phyloP scores from a whole-genome alignment of 306 rosid species.

The Glycyrrhiza uralensis region DNA sequence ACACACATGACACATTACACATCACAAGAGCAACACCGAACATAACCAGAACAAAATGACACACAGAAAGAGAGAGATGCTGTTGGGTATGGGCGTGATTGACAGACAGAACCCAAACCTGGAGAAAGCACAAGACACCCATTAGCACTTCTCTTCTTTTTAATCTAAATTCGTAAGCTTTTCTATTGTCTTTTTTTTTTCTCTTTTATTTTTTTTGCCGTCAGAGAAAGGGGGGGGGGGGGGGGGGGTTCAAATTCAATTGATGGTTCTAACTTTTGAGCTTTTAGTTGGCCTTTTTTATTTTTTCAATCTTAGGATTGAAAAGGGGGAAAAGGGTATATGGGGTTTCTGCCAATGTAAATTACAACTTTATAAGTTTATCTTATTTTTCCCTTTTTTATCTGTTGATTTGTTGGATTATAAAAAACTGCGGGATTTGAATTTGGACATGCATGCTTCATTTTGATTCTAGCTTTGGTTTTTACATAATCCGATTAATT shows the following conservation, averaged over 20 bases:
- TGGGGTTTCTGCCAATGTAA: slow-evolving; percentile 22
- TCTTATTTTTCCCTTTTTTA: background rate
- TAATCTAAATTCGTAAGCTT: slow-evolving; percentile 48
- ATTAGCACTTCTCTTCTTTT: background rate
- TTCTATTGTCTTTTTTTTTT: background rate
- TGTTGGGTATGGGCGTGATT: background rate
- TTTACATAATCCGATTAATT: background rate
- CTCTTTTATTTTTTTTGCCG: background rate
- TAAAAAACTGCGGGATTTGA: background rate
- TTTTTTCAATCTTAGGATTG: background rate
- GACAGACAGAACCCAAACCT: background rate
- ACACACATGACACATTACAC: slow-evolving; percentile 4
- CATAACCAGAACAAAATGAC: slow-evolving; percentile 38
- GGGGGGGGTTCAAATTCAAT: background rate
- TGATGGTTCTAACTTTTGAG: background rate
- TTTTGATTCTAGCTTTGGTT: background rate
- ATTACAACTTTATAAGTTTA: slow-evolving; percentile 16
- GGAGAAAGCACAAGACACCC: background rate
- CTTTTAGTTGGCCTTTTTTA: background rate
- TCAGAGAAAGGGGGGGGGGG: too few relatives aligned
- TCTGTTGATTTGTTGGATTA: background rate
- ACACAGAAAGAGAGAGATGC: slow-evolving; percentile 1
- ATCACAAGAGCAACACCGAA: slow-evolving; percentile 15
- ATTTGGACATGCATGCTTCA: slow-evolving; percentile 26
- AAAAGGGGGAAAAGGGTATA: slow-evolving; percentile 1